Evolutionary conservation across 306 rosid species (phyloP).

Genomic region (Sophora flavescens): DNA sequence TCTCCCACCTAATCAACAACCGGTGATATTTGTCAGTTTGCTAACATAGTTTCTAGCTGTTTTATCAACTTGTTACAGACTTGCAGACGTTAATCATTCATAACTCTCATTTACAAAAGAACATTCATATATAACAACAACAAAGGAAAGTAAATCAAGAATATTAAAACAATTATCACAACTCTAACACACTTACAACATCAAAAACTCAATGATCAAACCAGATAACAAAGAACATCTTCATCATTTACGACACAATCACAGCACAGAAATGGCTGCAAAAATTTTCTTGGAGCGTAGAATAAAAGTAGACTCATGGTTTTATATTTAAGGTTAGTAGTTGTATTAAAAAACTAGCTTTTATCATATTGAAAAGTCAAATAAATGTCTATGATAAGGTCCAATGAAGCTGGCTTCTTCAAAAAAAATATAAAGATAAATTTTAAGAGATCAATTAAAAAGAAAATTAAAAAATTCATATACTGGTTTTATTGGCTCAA

Average conservation of each 20-base stretch:
- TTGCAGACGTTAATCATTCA: conserved; percentile 15
- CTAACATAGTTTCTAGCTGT: conserved; percentile 4
- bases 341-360: background rate
- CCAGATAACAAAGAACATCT: conserved; percentile 28
- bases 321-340: background rate
- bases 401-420: background rate
- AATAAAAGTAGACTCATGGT: conserved; percentile 15
- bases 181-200: background rate
- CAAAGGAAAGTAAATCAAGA: conserved; percentile 36
- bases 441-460: conserved; percentile 6
- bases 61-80: conserved; percentile 30
- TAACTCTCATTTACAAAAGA: background rate
- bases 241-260: conserved; percentile 21
- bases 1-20: conserved; percentile 82
- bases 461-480: background rate
- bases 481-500: background rate
- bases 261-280: conserved; percentile 2
- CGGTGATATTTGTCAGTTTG: conserved; percentile 39
- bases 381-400: background rate
- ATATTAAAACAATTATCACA: conserved; percentile 9
- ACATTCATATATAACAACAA: conserved; percentile 27
- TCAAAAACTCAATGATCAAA: conserved; percentile 36
- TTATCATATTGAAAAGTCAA: background rate
- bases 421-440: conserved; percentile 1
- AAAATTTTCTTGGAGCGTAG: background rate